These are phyloP conservation scores for Saccharomyces uvarum DNA, from an alignment of 1,139 yeast genomes.

Conservation along the genomic window DNA sequence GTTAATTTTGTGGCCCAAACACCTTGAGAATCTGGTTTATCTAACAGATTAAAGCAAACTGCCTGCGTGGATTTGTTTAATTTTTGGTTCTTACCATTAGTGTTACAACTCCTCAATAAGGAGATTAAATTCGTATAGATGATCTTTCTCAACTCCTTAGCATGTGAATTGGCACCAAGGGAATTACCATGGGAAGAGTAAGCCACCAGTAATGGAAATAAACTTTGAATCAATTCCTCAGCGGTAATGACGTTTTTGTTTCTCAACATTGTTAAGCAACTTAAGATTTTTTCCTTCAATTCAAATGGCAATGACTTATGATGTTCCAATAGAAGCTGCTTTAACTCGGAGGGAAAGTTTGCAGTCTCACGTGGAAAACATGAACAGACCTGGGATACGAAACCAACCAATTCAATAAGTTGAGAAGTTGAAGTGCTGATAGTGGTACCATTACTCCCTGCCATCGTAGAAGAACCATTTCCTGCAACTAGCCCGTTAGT, in stretches of 20 bases:
- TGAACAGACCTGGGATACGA: constrained; percentile 82
- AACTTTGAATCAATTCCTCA: constrained; percentile 71
- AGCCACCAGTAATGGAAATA: constrained; percentile 69
- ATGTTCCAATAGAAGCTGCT: constrained; percentile 57
- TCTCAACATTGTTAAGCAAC: constrained; percentile 79
- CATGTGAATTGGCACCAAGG: constrained; percentile 51
- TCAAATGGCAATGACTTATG: constrained; percentile 80
- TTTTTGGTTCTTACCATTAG: constrained; percentile 73
- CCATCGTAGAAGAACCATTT: constrained; percentile 16
- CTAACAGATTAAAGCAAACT: constrained; percentile 72
- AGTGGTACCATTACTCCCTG: constrained; percentile 11
- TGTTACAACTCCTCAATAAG: constrained; percentile 71
- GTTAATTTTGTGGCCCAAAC: constrained; percentile 95
- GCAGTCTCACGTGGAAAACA: constrained; percentile 88
- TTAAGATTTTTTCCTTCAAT: constrained; percentile 83
- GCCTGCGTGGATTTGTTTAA: constrained; percentile 88
- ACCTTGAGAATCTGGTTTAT: constrained; percentile 73
- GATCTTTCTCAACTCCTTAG: constrained; percentile 75
- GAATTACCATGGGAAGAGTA: constrained; percentile 44
- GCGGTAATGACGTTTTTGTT: constrained; percentile 78
- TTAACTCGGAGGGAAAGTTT: constrained; percentile 73
- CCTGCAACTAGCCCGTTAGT: constrained; percentile 16
- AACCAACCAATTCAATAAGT: constrained; percentile 78
- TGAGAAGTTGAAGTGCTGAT: constrained; percentile 51
- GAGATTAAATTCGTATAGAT: constrained; percentile 73